A percentile compares a stretch with the other conserved stretches of the same genome.
Evolutionary conservation across 345 rosid species (phyloP).

Genomic region (Eucalyptus microcorys): DNA sequence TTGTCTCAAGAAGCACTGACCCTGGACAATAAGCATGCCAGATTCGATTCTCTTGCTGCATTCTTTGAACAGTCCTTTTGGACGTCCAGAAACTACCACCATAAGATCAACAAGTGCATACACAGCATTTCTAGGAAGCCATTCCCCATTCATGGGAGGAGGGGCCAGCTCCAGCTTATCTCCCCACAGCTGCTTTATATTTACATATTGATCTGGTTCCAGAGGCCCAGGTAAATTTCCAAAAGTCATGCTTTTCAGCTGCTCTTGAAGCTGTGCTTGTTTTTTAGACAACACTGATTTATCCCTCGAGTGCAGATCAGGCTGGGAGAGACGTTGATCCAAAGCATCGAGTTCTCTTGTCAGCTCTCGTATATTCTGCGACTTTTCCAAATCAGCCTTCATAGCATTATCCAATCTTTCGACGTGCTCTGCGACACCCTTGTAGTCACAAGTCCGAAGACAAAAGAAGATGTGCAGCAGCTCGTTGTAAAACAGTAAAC

Average conservation of each 20-base stretch:
- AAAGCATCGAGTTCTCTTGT: conserved; percentile 52
- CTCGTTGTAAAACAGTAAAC: conserved; percentile 89
- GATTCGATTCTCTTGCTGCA: conserved; percentile 84
- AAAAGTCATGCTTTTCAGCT: conserved; percentile 17
- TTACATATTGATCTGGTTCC: conserved; percentile 59
- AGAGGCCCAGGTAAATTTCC: conserved; percentile 5
- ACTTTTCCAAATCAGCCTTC: conserved; percentile 60
- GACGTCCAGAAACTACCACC: conserved; percentile 83
- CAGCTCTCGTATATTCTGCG: conserved; percentile 34
- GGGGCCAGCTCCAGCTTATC: conserved; percentile 81
- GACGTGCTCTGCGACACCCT: conserved; percentile 76
- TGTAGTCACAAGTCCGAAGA: conserved; percentile 79
- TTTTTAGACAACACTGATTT: conserved; percentile 41
- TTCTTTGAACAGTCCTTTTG: conserved; percentile 88
- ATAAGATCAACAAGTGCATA: conserved; percentile 88
- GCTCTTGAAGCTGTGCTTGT: conserved; percentile 46
- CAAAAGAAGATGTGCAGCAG: conserved; percentile 80
- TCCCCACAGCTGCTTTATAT: conserved; percentile 30
- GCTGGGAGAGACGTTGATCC: conserved; percentile 53
- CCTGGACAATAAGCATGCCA: conserved; percentile 72
- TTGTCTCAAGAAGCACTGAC: conserved; percentile 9
- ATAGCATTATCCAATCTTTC: conserved; percentile 83
- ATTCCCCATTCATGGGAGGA: conserved; percentile 84
- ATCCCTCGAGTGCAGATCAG: conserved; percentile 56
- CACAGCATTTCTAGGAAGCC: conserved; percentile 90